Evolutionary conservation across 495 filamentous ascomycete genomes (phyloP).

Genomic region (Aspergillus avenaceus): DNA sequence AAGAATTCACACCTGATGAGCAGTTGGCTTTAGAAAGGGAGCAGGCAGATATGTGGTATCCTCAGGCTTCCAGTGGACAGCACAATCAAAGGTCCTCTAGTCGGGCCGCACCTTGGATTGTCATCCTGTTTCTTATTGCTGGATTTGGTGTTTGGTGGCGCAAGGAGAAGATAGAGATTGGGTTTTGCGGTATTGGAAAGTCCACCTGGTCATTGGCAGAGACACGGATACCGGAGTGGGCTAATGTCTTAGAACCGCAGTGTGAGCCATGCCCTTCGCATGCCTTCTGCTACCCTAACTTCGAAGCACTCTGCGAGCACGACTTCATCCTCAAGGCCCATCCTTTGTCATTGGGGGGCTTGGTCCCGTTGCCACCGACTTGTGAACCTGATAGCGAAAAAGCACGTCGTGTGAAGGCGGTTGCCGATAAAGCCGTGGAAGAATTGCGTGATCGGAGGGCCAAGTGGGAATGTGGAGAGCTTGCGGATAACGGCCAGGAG

Average conservation of each 20-base stretch:
- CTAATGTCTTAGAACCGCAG: slow-evolving; percentile 63
- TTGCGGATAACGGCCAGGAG: slow-evolving; percentile 56
- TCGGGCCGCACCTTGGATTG: slow-evolving; percentile 58
- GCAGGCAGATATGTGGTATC: slow-evolving; percentile 34
- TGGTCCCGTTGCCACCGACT: slow-evolving; percentile 82
- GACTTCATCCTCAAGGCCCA: slow-evolving; percentile 85
- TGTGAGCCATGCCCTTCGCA: slow-evolving; percentile 92
- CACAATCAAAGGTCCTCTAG: slow-evolving; percentile 30
- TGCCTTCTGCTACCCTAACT: slow-evolving; percentile 78
- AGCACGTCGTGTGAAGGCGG: slow-evolving; percentile 75
- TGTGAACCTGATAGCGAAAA: slow-evolving; percentile 95
- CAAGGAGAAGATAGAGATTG: slow-evolving; percentile 89
- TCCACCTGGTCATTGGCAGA: slow-evolving; percentile 50
- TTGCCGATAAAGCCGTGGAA: slow-evolving; percentile 84
- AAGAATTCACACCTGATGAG: slow-evolving; percentile 92
- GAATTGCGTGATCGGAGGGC: slow-evolving; percentile 82
- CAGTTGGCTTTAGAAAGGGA: slow-evolving; percentile 70
- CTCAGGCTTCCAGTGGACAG: slow-evolving; percentile 25
- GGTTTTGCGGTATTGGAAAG: slow-evolving; percentile 86
- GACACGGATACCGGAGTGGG: slow-evolving; percentile 63
- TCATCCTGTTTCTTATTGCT: slow-evolving; percentile 60
- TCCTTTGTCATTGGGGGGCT: slow-evolving; percentile 74
- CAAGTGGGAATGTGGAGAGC: slow-evolving; percentile 83
- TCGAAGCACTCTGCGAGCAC: slow-evolving; percentile 73
- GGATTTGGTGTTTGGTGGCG: slow-evolving; percentile 82